A percentile compares a stretch with the other conserved stretches of the same genome.
Conservation (phyloP, 805 yeast genomes). For the Zygoascus tannicola region DNA sequence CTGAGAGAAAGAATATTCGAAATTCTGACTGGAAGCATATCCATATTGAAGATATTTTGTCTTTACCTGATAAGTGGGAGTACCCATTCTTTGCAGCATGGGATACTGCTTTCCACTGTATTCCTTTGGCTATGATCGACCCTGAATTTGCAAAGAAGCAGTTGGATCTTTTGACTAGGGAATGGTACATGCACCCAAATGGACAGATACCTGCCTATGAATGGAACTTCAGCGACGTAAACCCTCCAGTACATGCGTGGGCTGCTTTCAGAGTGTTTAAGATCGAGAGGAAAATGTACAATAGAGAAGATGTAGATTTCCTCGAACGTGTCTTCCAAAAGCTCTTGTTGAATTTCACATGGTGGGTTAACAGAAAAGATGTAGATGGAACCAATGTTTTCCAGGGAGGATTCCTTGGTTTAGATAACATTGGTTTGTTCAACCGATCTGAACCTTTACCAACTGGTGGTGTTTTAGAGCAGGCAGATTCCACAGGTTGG, state of each 20-base stretch:
- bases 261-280: slow-evolving; percentile 80
- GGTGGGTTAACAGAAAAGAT: slow-evolving; percentile 97
- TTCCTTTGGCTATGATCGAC: slow-evolving; percentile 88
- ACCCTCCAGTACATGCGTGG: slow-evolving; percentile 98
- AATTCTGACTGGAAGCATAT: slow-evolving; percentile 84
- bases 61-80: slow-evolving; percentile 93
- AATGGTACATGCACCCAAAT: slow-evolving; percentile 97
- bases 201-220: slow-evolving; percentile 97
- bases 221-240: slow-evolving; percentile 93
- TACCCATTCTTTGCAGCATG: slow-evolving; percentile 94
- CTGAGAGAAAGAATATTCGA: slow-evolving; percentile 76
- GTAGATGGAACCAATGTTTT: slow-evolving; percentile 77
- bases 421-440: slow-evolving; percentile 87
- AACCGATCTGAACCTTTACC: slow-evolving; percentile 90
- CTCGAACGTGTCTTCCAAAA: slow-evolving; percentile 91
- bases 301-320: slow-evolving; percentile 70
- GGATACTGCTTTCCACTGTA: slow-evolving; percentile 94
- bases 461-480: slow-evolving; percentile 82
- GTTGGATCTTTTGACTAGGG: slow-evolving; percentile 75
- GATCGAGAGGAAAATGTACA: slow-evolving; percentile 76
- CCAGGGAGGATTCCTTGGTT: slow-evolving; percentile 89
- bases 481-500: slow-evolving; percentile 97
- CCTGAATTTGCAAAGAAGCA: slow-evolving; percentile 87
- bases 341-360: slow-evolving; percentile 76
- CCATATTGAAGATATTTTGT: slow-evolving; percentile 77